Conservation (phyloP, 176 grass and related monocot species). For the Raddia guianensis region DNA sequence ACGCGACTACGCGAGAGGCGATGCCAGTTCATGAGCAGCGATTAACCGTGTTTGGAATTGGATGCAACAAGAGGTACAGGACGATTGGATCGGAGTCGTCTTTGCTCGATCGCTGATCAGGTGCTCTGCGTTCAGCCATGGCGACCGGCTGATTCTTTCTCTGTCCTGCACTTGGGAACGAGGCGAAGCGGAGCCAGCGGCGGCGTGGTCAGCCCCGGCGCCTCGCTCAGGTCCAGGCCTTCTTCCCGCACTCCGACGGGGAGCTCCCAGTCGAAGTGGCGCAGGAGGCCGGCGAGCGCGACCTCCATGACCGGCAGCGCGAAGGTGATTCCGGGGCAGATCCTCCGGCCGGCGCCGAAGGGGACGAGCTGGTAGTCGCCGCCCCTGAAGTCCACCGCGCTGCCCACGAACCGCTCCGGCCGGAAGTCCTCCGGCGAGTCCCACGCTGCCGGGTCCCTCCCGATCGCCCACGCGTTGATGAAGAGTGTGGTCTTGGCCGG, state of each 20-base stretch:
- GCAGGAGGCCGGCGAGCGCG: slow-evolving; percentile 51
- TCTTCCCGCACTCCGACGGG: slow-evolving; percentile 19
- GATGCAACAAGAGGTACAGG: too few species aligned
- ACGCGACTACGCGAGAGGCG: too few species aligned
- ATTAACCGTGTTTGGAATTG: too few species aligned
- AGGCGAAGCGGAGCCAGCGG: slow-evolving; percentile 52
- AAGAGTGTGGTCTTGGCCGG: slow-evolving; percentile 48
- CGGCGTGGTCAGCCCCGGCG: slow-evolving; percentile 50
- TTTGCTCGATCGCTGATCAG: not conserved
- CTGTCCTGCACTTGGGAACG: slow-evolving; percentile 27
- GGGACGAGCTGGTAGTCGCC: slow-evolving; percentile 59
- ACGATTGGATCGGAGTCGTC: not conserved
- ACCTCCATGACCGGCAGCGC: slow-evolving; percentile 51
- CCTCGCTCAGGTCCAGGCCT: slow-evolving; percentile 62
- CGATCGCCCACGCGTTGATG: slow-evolving; percentile 72
- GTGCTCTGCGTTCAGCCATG: too few species aligned
- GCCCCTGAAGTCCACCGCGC: slow-evolving; percentile 49
- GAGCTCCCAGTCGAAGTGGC: slow-evolving; percentile 64
- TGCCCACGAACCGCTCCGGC: slow-evolving; percentile 60
- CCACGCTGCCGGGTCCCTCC: slow-evolving; percentile 60
- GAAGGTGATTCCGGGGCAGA: slow-evolving; percentile 70
- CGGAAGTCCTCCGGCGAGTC: slow-evolving; percentile 60
- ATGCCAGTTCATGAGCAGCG: too few species aligned
- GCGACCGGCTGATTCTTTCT: not conserved
- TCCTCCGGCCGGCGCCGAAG: slow-evolving; percentile 65